Base-by-base conservation (phyloP, 2,329 filamentous ascomycete species). In the Colletotrichum agaves region DNA sequence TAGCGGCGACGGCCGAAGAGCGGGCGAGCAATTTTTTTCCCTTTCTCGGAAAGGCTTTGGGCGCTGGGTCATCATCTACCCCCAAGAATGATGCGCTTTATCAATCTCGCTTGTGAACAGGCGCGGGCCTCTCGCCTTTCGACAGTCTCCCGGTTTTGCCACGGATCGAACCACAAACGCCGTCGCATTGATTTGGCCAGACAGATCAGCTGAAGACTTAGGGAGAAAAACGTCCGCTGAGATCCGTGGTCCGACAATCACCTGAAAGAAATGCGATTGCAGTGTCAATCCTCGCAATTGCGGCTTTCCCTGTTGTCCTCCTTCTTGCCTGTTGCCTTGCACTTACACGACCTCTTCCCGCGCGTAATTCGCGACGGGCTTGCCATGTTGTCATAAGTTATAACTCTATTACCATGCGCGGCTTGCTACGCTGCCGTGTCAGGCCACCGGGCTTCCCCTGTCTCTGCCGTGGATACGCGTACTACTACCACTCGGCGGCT, bases 41-140 rank as follows among this genome's bases (percentile, higher is more conserved):
- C 44, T 47, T 52, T 62, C 60, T 41, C 59, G 49, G 44, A 52
- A 43, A 52, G 44, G 61, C 61, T 23, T 27, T 64, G 61, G 60
- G 41, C 23, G 47, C 23, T 52, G 27, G 47, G 46, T 47, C 19
- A 60, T 39, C 47, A 27, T 39, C 17, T 49, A 56, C 43, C 35
- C 52, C 64, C 64, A 65, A 62, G 65, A 68, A 68, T 68, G 65
- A 68, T 68, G 65, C 65, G 61, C 46, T 47, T 67, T 62, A 67
- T 62, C 66, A 69, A 69, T 69, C 66, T 69, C 66, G 66, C 66
- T 69, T 69, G 66, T 67, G 63, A 46, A 44, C 61, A 69, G 66
- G 35, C 62, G 65, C 65, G 65, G 65, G 47, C 61, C 65, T 68
- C 55, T 65, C 47, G 61, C 65, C 65, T 65, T 65, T 68, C 65